Evolutionary conservation across 108 stramenopile species (phyloP), one percentile per base, ranked within the genome.

Genomic region (Pseudonitzschia delicatissima): DNA sequence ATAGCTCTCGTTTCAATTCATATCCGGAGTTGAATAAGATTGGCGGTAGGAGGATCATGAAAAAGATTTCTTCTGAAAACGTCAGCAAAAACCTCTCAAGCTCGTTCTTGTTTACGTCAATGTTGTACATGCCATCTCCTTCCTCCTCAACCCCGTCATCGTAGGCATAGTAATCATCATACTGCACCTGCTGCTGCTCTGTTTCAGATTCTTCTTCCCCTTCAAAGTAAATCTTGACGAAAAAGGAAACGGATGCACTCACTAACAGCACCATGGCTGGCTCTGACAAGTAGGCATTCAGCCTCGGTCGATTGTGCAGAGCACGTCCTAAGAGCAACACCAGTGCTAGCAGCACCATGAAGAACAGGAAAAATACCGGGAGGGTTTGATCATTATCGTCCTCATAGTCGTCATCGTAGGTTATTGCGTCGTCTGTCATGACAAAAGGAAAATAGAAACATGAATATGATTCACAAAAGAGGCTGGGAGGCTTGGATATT

Each of bases 11-110:
- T 9, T 79, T 58, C 29, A 91, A 55, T 64, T 79, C 75, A 76
- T 87, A 95, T 1, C 94, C 94, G 9, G 72, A 73, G 64, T 92
- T 82, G 77, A 90, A 92, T 20, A 95, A 78, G 66, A 95, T 91
- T 0, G 91, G 91, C 4, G 94, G 94, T n/a, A 95, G 75, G 25
- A 92, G 62, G 3, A 68, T 69, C 61, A 89, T 58, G 63, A 92
- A 92, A 68, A 95, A 95, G 7, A 86, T 39, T 45, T 82, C 73
- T 25, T 76, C 67, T 51, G 78, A 66, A 72, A 92, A 92, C 1
- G 75, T 75, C 8, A 86, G 51, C 3, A 87, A 25, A 25, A 58
- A 57, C 12, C 66, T 34, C 1, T 62, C 50, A 20, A 69, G 26
- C 23, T 57, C 7, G 29, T 57, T 57, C n/a, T 57, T 18, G 28